Conservation (phyloP, 2,329 filamentous ascomycete species). For the Fusarium sororula region DNA sequence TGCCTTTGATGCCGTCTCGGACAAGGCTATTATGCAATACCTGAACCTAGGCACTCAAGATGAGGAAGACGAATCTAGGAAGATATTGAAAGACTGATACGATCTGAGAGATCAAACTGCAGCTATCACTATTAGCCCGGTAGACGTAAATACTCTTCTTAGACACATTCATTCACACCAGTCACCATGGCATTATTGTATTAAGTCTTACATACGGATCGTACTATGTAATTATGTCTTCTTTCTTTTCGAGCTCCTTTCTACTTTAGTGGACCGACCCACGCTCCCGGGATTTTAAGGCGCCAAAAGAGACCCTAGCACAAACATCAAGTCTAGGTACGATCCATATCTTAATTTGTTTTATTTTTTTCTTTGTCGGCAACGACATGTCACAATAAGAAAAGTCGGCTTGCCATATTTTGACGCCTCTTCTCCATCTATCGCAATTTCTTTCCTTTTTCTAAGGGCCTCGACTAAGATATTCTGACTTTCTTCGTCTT, state of each 20-base stretch:
- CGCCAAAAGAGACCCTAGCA: conserved; percentile 14
- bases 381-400: conserved; percentile 25
- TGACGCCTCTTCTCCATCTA: conserved; percentile 27
- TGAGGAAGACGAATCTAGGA: background rate
- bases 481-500: background rate
- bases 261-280: conserved; percentile 21
- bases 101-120: background rate
- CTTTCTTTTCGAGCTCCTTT: background rate
- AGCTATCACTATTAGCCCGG: background rate
- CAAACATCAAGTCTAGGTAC: conserved; percentile 21
- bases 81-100: background rate
- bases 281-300: conserved; percentile 10
- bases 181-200: background rate
- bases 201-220: background rate
- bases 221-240: background rate
- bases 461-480: background rate
- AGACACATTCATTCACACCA: background rate
- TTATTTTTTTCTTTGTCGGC: conserved; percentile 25
- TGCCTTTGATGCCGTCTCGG: background rate
- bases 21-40: background rate
- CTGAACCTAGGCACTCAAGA: background rate
- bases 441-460: conserved; percentile 12
- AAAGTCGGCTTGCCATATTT: conserved; percentile 12
- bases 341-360: conserved; percentile 16
- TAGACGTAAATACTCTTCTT: background rate